Evolutionary conservation across 306 rosid species (phyloP).

Genomic region (Benincasa hispida): DNA sequence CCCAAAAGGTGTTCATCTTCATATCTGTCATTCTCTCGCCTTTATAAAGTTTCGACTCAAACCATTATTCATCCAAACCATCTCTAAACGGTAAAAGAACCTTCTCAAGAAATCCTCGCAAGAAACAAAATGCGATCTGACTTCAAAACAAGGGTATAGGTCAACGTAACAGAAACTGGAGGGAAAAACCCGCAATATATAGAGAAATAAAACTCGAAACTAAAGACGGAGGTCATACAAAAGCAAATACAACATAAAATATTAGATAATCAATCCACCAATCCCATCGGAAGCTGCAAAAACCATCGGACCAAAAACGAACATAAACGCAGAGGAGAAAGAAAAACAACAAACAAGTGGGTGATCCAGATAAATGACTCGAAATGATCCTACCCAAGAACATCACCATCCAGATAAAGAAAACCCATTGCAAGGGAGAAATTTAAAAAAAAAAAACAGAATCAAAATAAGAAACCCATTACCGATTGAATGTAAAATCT

Average conservation of each 20-base stretch:
- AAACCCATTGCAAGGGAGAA: not conserved
- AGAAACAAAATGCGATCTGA: not conserved
- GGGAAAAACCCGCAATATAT: not conserved
- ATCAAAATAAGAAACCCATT: slow-evolving; percentile 2
- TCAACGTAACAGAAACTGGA: not conserved
- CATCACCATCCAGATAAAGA: not conserved
- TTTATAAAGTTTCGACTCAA: not conserved
- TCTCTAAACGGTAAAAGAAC: not conserved
- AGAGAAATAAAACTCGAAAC: too few species aligned
- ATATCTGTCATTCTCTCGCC: not conserved
- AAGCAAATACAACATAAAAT: not conserved
- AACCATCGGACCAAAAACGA: not conserved
- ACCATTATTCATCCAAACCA: not conserved
- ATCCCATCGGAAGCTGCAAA: not conserved
- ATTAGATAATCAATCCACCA: not conserved
- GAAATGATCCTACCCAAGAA: not conserved
- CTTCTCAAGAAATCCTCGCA: not conserved
- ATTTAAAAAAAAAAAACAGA: not conserved
- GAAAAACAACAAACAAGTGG: not conserved
- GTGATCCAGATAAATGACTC: not conserved
- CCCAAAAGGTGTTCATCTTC: not conserved
- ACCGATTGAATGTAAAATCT: slow-evolving; percentile 17
- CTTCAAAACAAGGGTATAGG: not conserved
- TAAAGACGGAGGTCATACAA: not conserved
- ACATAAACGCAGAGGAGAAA: not conserved